These are phyloP conservation scores for Scheffersomyces lignosus DNA, from an alignment of 805 yeast species.

Conservation along the genomic window DNA sequence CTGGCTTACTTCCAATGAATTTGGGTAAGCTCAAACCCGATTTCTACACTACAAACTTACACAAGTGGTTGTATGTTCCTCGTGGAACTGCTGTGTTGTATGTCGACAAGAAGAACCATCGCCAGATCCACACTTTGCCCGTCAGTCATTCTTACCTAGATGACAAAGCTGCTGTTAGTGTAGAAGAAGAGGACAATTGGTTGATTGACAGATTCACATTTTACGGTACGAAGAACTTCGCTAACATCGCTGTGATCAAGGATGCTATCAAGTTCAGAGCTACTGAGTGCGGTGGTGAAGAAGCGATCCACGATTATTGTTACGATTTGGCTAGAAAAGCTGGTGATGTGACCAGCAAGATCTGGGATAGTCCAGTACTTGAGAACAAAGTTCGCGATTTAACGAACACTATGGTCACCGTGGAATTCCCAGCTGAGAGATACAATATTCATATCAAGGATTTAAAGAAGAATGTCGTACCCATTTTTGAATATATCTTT, in stretches of 20 bases:
- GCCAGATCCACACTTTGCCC: conserved; percentile 55
- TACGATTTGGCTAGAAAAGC: conserved; percentile 44
- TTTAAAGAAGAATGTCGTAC: conserved; percentile 1
- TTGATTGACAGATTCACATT: conserved; percentile 49
- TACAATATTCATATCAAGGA: conserved; percentile 10
- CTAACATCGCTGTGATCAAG: conserved; percentile 40
- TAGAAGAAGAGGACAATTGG: conserved; percentile 19
- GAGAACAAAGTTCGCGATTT: conserved; percentile 35
- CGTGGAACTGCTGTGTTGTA: conserved; percentile 60
- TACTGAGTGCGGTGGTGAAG: conserved; percentile 62
- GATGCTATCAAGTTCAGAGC: conserved; percentile 56
- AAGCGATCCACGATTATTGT: conserved; percentile 49
- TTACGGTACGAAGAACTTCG: conserved; percentile 50
- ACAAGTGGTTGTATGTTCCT: conserved; percentile 68
- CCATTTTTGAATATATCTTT: conserved; percentile 1
- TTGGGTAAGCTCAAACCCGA: conserved; percentile 51
- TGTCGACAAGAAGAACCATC: conserved; percentile 53
- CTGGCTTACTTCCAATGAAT: conserved; percentile 53
- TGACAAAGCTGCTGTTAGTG: conserved; percentile 25
- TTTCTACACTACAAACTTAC: conserved; percentile 61
- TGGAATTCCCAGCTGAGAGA: conserved; percentile 35
- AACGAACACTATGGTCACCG: conserved; percentile 44
- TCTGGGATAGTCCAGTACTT: conserved; percentile 40
- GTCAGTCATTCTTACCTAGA: conserved; percentile 49
- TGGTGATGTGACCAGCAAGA: conserved; percentile 36